Base-by-base conservation (phyloP, 306 rosid species). In the Nissolia schottii region DNA sequence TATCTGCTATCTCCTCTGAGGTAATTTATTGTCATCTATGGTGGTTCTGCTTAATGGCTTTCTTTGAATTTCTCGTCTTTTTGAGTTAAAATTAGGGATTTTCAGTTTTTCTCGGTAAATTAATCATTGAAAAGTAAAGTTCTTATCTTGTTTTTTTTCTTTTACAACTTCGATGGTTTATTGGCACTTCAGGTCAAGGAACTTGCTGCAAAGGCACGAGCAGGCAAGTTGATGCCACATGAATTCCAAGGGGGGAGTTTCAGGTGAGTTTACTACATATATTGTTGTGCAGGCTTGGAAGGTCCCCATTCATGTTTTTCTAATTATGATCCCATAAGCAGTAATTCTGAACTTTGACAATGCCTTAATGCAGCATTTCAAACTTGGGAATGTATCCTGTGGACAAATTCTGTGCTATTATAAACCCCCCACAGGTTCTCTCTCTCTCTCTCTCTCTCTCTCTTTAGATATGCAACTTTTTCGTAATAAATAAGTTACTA, bases 381-480 rank as follows among this genome's bases (percentile, higher is more conserved):
- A 94, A 94, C 79, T 84, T 94, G 70, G 99, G 99, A 81, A 94
- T 94, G 97, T 94, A 86, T 87, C 99, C 99, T 0, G 99, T 94
- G 81, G 99, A 94, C 70, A 56, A 79, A 12, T 94, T 94, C 76
- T 94, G 93, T 84, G 99, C 99, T 32, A 94, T 94, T 75, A 94
- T 94, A 84, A 94, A 94, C 75, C 97, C 97, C 25, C 99, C 97
- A 38, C 99, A 93, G 97, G 98, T 89, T 77, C 76, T 58, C 37
- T 77, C 77, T 66, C 71, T 75, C 81, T 38, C 80, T 72, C 75
- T 45, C 73, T 40, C 73, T 18, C 66, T 51, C 49, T 10, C 58
- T 3, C 31, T 3, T n/a, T n/a, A n/a, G n/a, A n/a, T n/a, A n/a
- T n/a, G n/a, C n/a, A 37, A 53, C 22, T 49, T 28, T 16, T 66